Conservation (phyloP, 2,329 filamentous ascomycete genomes). For the Decorospora gaudefroyi region DNA sequence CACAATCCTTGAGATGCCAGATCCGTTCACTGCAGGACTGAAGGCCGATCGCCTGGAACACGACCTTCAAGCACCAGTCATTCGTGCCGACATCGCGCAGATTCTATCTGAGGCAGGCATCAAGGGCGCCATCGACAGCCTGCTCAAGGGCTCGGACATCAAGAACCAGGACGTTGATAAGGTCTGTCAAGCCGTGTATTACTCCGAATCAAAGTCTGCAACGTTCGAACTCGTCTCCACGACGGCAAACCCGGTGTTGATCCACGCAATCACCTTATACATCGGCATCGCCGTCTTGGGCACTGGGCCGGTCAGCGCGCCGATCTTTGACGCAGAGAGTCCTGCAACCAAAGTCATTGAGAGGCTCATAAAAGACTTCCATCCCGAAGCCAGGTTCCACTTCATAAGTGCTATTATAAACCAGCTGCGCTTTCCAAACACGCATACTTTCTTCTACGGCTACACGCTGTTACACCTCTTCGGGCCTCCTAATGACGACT, state of each 20-base stretch:
- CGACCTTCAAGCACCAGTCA: conserved; percentile 67
- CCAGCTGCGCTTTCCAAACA: conserved; percentile 87
- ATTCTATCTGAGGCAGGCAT: conserved; percentile 57
- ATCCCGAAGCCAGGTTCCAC: conserved; percentile 80
- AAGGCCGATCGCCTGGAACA: conserved; percentile 80
- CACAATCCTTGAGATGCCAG: conserved; percentile 70
- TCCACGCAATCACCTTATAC: conserved; percentile 84
- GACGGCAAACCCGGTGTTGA: conserved; percentile 69
- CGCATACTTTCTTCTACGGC: conserved; percentile 90
- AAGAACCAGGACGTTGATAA: conserved; percentile 75
- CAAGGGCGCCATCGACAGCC: conserved; percentile 58
- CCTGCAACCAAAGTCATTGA: conserved; percentile 74
- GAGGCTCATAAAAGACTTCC: conserved; percentile 74
- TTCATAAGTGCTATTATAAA: conserved; percentile 84
- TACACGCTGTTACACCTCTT: conserved; percentile 85
- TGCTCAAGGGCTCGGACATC: conserved; percentile 59
- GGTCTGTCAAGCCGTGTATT: conserved; percentile 73
- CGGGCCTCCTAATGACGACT: conserved; percentile 60
- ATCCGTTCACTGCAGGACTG: conserved; percentile 72
- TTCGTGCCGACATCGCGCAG: conserved; percentile 65
- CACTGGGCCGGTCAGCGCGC: conserved; percentile 61
- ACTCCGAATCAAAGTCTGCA: conserved; percentile 61
- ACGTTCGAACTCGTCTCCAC: conserved; percentile 70
- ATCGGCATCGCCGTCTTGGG: conserved; percentile 74
- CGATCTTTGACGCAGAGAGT: conserved; percentile 66